Conservation (phyloP, 1,284 basidiomycete species). For the Sanghuangporus weigelae region DNA sequence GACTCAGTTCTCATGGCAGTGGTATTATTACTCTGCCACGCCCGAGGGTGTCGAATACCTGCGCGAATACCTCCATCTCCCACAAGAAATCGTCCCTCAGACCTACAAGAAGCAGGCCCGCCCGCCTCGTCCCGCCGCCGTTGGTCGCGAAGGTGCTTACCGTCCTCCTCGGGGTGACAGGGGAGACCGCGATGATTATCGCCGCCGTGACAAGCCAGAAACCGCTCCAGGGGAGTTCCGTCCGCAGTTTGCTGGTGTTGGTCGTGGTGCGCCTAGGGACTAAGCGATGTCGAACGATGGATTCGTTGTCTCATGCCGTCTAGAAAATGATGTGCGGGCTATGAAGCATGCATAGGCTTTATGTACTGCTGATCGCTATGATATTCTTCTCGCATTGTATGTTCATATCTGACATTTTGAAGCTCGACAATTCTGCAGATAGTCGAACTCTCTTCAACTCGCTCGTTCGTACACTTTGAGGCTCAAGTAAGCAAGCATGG, state of each 20-base stretch:
- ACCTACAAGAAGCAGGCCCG: constrained; percentile 93
- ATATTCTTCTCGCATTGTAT: constrained; percentile 1
- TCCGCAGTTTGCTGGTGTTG: constrained; percentile 82
- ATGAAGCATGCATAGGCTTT: not conserved
- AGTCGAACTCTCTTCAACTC: not conserved
- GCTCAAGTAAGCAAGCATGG: not conserved
- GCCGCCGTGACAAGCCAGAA: constrained; percentile 67
- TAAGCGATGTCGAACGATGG: constrained; percentile 23
- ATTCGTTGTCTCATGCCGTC: not conserved
- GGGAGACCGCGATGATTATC: constrained; percentile 84
- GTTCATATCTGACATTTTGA: constrained; percentile 7
- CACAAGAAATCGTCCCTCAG: constrained; percentile 87
- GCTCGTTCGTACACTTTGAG: not conserved
- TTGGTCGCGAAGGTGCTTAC: constrained; percentile 68
- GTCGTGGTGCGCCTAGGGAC: constrained; percentile 75
- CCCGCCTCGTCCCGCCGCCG: constrained; percentile 66
- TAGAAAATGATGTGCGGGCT: constrained; percentile 5
- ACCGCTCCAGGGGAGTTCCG: constrained; percentile 76
- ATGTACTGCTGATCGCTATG: constrained; percentile 14
- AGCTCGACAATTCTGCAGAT: not conserved
- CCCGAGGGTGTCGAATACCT: constrained; percentile 94
- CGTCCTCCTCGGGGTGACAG: constrained; percentile 68
- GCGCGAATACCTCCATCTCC: constrained; percentile 92
- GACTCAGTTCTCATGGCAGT: constrained; percentile 97
- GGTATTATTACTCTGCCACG: constrained; percentile 93